Evolutionary conservation across 192 early-diverging fungal genomes (phyloP).

Genomic region (Backusella macrospora): DNA sequence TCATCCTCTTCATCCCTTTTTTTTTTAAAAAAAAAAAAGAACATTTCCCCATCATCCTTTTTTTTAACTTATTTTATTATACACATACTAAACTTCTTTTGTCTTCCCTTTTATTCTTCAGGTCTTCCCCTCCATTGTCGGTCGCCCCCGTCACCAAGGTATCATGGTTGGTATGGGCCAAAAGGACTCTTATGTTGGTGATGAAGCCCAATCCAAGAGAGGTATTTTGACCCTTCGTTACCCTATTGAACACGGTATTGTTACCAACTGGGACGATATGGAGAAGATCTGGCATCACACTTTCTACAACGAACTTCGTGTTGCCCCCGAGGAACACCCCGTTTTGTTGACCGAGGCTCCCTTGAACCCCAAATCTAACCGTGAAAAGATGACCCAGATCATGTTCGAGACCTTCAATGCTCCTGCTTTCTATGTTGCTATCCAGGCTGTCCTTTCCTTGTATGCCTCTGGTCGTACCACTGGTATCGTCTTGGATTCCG

Average conservation of each 20-base stretch:
- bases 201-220: slow-evolving; percentile 90
- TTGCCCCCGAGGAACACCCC: slow-evolving; percentile 97
- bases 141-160: slow-evolving; percentile 85
- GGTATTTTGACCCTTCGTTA: slow-evolving; percentile 86
- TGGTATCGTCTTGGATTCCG: slow-evolving; percentile 98
- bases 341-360: slow-evolving; percentile 96
- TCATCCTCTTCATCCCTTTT: background rate
- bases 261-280: slow-evolving; percentile 95
- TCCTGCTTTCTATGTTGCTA: slow-evolving; percentile 96
- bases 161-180: slow-evolving; percentile 92
- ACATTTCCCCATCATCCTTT: no score
- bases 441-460: slow-evolving; percentile 94
- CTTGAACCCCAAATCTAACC: slow-evolving; percentile 96
- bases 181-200: slow-evolving; percentile 90
- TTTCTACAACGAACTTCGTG: slow-evolving; percentile 97
- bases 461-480: slow-evolving; percentile 97
- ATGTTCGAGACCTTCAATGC: slow-evolving; percentile 99
- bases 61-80: no score
- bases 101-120: slow-evolving; percentile 40
- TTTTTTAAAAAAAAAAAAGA: slow-evolving; percentile 5
- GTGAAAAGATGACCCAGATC: slow-evolving; percentile 99
- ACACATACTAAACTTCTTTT: background rate
- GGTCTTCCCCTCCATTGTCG: slow-evolving; percentile 84
- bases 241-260: slow-evolving; percentile 91
- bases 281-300: slow-evolving; percentile 98